Conservation (phyloP, 305 asterid genomes). For the Fraxinus angustifolia region DNA sequence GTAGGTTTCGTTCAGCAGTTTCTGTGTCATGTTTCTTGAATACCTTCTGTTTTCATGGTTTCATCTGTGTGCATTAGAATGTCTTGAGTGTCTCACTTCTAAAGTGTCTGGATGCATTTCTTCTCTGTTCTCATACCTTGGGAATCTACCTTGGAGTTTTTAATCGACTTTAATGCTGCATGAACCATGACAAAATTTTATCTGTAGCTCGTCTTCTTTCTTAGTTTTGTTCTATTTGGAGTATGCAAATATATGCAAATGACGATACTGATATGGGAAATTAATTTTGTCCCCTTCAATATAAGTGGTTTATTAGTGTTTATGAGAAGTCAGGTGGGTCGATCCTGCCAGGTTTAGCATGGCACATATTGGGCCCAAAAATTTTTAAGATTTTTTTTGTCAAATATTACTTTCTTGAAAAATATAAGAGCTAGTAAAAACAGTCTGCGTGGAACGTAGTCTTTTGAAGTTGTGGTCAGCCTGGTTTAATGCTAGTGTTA, state of each 20-base stretch:
- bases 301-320: background rate
- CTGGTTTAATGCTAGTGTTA: background rate
- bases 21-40: background rate
- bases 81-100: background rate
- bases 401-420: background rate
- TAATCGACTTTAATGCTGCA: background rate
- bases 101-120: background rate
- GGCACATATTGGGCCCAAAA: background rate
- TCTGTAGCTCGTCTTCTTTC: background rate
- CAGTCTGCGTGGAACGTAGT: background rate
- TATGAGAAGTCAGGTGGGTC: background rate
- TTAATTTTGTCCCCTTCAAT: background rate
- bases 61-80: background rate
- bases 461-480: background rate
- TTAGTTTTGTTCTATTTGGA: background rate
- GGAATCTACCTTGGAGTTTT: background rate
- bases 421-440: background rate
- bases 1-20: background rate
- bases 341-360: background rate
- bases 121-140: background rate
- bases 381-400: background rate
- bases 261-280: background rate
- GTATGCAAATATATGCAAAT: background rate
- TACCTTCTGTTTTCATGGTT: background rate
- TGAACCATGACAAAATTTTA: background rate